Evolutionary conservation across 352 stramenopile species (phyloP).

Genomic region (Stephanocyclus meneghinianus): DNA sequence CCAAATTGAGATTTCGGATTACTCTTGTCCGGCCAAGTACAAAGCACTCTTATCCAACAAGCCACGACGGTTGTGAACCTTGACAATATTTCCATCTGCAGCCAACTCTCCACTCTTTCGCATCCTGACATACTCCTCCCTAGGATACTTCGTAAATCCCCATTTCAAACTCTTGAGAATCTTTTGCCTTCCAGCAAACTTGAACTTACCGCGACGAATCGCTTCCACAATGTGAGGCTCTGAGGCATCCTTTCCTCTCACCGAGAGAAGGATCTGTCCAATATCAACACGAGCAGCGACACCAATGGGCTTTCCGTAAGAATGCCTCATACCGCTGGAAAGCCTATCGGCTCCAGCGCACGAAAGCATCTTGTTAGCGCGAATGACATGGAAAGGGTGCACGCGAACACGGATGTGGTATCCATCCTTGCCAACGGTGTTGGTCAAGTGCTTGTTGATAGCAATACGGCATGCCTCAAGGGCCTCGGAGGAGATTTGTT

Average conservation of each 20-base stretch:
- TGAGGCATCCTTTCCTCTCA: conserved; percentile 95
- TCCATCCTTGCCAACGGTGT: conserved; percentile 97
- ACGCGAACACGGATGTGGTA: conserved; percentile 99
- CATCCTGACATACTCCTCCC: conserved; percentile 96
- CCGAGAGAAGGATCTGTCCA: conserved; percentile 97
- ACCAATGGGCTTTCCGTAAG: conserved; percentile 98
- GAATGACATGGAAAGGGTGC: conserved; percentile 98
- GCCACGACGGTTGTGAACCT: conserved; percentile 89
- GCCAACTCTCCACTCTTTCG: conserved; percentile 91
- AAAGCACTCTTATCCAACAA: conserved; percentile 86
- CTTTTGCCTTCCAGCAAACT: conserved; percentile 99
- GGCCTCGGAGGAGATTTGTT: conserved; percentile 95
- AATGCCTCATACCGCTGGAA: conserved; percentile 97
- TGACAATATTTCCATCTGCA: conserved; percentile 97
- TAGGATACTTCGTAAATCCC: conserved; percentile 99
- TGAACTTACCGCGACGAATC: conserved; percentile 99
- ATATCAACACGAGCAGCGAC: conserved; percentile 97
- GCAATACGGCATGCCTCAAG: conserved; percentile 98
- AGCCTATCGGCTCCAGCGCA: conserved; percentile 98
- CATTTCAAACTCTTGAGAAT: conserved; percentile 99
- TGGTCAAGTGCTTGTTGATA: conserved; percentile 98
- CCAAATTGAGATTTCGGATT: conserved; percentile 14
- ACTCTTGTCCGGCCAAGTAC: conserved; percentile 78
- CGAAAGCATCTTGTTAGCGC: conserved; percentile 99
- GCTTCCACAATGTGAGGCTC: conserved; percentile 93